Conservation (phyloP, 2,329 filamentous ascomycete genomes). For the Colletotrichum navitas region DNA sequence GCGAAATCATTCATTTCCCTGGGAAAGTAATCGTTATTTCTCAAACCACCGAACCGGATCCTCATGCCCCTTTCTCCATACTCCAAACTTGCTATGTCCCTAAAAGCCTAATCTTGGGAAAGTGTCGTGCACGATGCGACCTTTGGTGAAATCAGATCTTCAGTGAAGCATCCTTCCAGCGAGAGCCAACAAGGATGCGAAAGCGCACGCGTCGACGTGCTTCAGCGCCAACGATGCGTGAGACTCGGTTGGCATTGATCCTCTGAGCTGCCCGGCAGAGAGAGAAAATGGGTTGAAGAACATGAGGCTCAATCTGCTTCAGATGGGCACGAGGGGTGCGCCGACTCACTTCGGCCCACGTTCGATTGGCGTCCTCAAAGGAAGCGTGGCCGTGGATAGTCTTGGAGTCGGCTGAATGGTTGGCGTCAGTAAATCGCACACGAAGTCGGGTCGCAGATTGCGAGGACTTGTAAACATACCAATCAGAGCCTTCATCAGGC, state of each 20-base stretch:
- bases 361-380: neutral
- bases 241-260: neutral
- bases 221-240: neutral
- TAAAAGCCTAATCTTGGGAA: too few relatives aligned
- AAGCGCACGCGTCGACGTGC: neutral
- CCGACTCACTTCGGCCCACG: neutral
- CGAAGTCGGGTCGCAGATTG: too few relatives aligned
- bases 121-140: neutral
- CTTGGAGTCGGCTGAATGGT: neutral
- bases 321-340: neutral
- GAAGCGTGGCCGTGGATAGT: neutral
- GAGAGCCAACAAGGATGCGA: neutral
- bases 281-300: fast-evolving
- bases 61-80: neutral
- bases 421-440: neutral
- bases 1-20: neutral
- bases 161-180: neutral
- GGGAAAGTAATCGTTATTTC: neutral
- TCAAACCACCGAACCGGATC: neutral
- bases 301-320: fast-evolving
- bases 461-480: neutral
- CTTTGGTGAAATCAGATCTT: neutral
- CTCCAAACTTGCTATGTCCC: neutral
- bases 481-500: neutral
- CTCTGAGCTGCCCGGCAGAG: fast-evolving